Evolutionary conservation across 108 stramenopile species (phyloP).

Genomic region (Pelagomonas calceolata): DNA sequence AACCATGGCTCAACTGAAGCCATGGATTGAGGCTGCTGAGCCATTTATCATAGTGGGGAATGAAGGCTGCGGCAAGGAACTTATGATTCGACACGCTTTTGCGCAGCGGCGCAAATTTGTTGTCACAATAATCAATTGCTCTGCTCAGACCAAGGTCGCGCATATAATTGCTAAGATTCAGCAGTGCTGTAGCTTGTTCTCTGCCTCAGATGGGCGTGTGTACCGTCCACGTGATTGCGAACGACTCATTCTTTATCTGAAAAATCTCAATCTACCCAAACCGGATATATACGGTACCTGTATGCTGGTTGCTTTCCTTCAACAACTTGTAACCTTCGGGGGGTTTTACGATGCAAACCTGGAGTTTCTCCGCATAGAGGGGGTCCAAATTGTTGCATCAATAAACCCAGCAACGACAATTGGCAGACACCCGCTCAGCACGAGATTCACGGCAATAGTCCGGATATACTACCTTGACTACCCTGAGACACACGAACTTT

Average conservation of each 20-base stretch:
- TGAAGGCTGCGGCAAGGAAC: conserved; percentile 47
- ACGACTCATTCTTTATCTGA: conserved; percentile 46
- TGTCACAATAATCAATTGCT: conserved; percentile 45
- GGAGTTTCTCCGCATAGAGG: conserved; percentile 46
- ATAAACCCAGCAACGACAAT: conserved; percentile 49
- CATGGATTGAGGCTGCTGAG: conserved; percentile 32
- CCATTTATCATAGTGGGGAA: conserved; percentile 51
- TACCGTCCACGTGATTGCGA: conserved; percentile 49
- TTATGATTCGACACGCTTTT: conserved; percentile 27
- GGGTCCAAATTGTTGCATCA: conserved; percentile 41
- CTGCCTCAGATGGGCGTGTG: conserved; percentile 42
- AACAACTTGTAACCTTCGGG: conserved; percentile 45
- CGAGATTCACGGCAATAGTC: conserved; percentile 45
- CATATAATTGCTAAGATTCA: conserved; percentile 46
- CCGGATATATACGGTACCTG: conserved; percentile 53
- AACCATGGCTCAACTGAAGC: conserved; percentile 26
- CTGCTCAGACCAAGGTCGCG: conserved; percentile 41
- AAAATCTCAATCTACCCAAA: conserved; percentile 51
- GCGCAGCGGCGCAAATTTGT: conserved; percentile 9
- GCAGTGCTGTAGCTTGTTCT: conserved; percentile 43
- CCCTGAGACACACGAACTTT: conserved; percentile 36
- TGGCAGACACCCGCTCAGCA: conserved; percentile 37
- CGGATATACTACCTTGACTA: conserved; percentile 41
- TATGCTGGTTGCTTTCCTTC: conserved; percentile 52
- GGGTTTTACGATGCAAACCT: conserved; percentile 53